Conservation (phyloP, 2,329 filamentous ascomycete genomes). For the Colletotrichum brevisporum region DNA sequence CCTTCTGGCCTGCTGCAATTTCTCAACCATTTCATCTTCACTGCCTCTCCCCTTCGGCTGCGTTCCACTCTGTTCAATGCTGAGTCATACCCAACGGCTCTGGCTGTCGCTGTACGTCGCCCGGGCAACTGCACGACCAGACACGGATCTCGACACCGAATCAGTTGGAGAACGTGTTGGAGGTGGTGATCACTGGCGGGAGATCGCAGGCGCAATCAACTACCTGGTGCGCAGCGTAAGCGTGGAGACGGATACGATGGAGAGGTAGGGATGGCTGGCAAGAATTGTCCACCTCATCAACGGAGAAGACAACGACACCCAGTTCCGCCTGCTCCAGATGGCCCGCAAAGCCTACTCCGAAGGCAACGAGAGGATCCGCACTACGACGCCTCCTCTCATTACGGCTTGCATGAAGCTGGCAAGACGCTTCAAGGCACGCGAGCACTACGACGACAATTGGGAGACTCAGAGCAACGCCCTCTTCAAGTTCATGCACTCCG, state of each 20-base stretch:
- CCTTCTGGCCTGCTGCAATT: conserved; percentile 91
- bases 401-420: conserved; percentile 92
- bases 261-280: conserved; percentile 98
- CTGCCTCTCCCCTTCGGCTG: conserved; percentile 94
- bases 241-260: conserved; percentile 95
- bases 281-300: conserved; percentile 91
- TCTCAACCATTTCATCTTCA: too few relatives aligned
- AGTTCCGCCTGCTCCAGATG: conserved; percentile 93
- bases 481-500: conserved; percentile 95
- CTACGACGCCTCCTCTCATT: conserved; percentile 92
- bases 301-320: conserved; percentile 88
- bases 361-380: conserved; percentile 95
- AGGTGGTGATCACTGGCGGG: conserved; percentile 93
- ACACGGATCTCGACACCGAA: conserved; percentile 83
- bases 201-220: conserved; percentile 85
- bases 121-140: conserved; percentile 83
- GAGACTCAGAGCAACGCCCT: conserved; percentile 78
- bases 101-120: conserved; percentile 93
- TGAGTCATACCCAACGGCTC: conserved; percentile 92
- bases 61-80: conserved; percentile 89
- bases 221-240: conserved; percentile 84
- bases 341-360: conserved; percentile 89
- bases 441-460: conserved; percentile 82
- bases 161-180: conserved; percentile 89
- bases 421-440: conserved; percentile 87